Percentiles rank a stretch among this genome's conserved stretches.
Evolutionary conservation across 495 filamentous ascomycete genomes (phyloP).

Genomic region (Recurvomyces mirabilis): DNA sequence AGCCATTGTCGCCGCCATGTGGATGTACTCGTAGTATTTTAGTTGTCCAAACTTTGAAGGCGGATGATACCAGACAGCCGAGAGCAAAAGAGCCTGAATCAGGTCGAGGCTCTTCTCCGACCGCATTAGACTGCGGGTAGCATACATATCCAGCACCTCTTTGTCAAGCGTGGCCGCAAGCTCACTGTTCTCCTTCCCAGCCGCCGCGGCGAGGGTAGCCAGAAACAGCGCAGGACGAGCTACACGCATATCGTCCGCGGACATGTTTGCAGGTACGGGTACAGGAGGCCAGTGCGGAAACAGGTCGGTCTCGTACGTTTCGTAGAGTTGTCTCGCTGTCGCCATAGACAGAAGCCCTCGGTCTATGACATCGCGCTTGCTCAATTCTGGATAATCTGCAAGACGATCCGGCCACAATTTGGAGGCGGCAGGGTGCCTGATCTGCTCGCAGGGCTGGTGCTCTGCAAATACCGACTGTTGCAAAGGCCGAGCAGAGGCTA

Average conservation of each 20-base stretch:
- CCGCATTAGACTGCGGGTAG: slow-evolving; percentile 38
- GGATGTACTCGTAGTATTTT: slow-evolving; percentile 45
- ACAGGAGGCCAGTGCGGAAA: slow-evolving; percentile 37
- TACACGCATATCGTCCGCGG: slow-evolving; percentile 34
- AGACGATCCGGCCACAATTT: not conserved
- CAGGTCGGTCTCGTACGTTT: slow-evolving; percentile 36
- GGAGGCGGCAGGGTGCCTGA: not conserved
- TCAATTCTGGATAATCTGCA: not conserved
- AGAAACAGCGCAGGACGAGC: slow-evolving; percentile 42
- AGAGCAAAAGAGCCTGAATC: slow-evolving; percentile 40
- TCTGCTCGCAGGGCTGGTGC: not conserved
- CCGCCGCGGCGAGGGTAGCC: slow-evolving; percentile 39
- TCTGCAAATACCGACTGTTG: not conserved
- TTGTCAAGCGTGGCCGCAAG: slow-evolving; percentile 37
- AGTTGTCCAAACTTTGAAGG: slow-evolving; percentile 37
- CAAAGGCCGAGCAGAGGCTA: not conserved
- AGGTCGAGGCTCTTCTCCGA: slow-evolving; percentile 44
- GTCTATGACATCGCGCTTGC: slow-evolving; percentile 34
- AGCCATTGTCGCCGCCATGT: slow-evolving; percentile 45
- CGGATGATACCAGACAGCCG: slow-evolving; percentile 41
- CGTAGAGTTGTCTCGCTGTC: slow-evolving; percentile 35
- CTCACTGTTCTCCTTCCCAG: slow-evolving; percentile 33
- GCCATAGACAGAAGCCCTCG: slow-evolving; percentile 38
- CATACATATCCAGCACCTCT: slow-evolving; percentile 39
- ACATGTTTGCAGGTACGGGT: slow-evolving; percentile 30